Evolutionary conservation across 371 early-diverging fungal genomes (phyloP), one percentile per base, ranked within the genome.

Genomic region (Mortierella sp.): DNA sequence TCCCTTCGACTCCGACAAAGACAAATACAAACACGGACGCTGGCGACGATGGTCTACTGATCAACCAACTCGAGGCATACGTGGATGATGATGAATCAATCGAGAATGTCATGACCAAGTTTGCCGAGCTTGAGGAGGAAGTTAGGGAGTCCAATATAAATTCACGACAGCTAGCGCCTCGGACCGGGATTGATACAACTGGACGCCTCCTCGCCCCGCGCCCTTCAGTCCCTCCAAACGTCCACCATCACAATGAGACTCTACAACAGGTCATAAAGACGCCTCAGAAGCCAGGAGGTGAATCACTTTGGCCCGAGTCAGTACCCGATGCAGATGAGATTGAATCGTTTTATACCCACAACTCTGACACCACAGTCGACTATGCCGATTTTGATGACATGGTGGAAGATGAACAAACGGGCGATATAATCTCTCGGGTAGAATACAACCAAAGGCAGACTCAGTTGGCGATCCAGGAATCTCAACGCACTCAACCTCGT

Each of bases 71-170:
- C 44, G 64, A 77, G 14, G 85, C 81, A 14, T 86, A 87, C 68
- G 82, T 82, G 37, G 75, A 84, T 29, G 90, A 90, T 51, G 85
- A 89, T 19, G 87, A 84, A 59, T 81, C 83, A 1, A 83, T 89
- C 28, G 80, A 88, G 55, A 76, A 81, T 37, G 84, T 90, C 19
- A 85, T 91, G 77, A 81, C 84, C 7, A 81, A 84, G 23, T 88
- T 90, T 29, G 85, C 87, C 45, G 72, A 75, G 48, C 56, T 85
- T 7, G 85, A 85, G 55, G 72, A 82, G 12, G 70, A 51, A 44
- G 60, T 58, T 9, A 3, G 37, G 9, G 37, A 37, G 37, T 37
- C 37, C 37, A 37, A 37, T 3, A 37, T 37, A 3, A 37, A 5
- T 37, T 5, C 37, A 37, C 37, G 37, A 37, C 37, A 3, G 9